Conservation (phyloP, 345 rosid genomes). For the Salix suchowensis region DNA sequence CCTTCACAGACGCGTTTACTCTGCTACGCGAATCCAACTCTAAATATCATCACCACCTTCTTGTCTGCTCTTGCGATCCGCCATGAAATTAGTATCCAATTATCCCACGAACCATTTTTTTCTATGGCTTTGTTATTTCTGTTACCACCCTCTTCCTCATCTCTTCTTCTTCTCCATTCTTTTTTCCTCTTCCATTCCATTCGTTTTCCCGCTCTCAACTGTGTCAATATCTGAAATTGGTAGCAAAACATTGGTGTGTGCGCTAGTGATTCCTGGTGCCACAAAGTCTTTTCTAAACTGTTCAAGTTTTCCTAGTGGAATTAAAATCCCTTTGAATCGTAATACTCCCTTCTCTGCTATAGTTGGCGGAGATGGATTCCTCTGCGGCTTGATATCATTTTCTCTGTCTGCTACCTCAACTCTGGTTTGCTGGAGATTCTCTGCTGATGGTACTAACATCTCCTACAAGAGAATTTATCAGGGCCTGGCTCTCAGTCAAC, state of each 20-base stretch:
- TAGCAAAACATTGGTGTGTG: slow-evolving; percentile 45
- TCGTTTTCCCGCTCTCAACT: slow-evolving; percentile 41
- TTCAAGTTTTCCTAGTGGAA: slow-evolving; percentile 33
- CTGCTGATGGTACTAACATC: slow-evolving; percentile 19
- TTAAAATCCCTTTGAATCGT: slow-evolving; percentile 11
- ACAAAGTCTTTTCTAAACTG: slow-evolving; percentile 37
- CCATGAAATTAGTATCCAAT: slow-evolving; percentile 13
- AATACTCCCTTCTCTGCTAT: slow-evolving; percentile 34
- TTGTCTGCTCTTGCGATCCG: neutral
- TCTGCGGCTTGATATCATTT: slow-evolving; percentile 37
- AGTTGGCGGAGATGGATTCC: slow-evolving; percentile 63
- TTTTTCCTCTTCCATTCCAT: slow-evolving; percentile 8
- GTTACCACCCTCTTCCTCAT: neutral
- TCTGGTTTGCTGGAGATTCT: slow-evolving; percentile 60
- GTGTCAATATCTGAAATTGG: slow-evolving; percentile 49
- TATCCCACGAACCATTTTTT: neutral
- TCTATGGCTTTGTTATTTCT: slow-evolving; percentile 13
- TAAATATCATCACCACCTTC: neutral
- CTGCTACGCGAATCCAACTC: neutral
- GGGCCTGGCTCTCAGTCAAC: slow-evolving; percentile 30
- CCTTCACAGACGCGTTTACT: slow-evolving; percentile 16
- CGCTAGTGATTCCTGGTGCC: slow-evolving; percentile 14
- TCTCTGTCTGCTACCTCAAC: slow-evolving; percentile 18
- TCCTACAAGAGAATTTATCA: slow-evolving; percentile 34
- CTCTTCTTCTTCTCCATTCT: neutral